Conservation (phyloP, 2,329 filamentous ascomycete species). For the Bimuria novae-zelandiae region DNA sequence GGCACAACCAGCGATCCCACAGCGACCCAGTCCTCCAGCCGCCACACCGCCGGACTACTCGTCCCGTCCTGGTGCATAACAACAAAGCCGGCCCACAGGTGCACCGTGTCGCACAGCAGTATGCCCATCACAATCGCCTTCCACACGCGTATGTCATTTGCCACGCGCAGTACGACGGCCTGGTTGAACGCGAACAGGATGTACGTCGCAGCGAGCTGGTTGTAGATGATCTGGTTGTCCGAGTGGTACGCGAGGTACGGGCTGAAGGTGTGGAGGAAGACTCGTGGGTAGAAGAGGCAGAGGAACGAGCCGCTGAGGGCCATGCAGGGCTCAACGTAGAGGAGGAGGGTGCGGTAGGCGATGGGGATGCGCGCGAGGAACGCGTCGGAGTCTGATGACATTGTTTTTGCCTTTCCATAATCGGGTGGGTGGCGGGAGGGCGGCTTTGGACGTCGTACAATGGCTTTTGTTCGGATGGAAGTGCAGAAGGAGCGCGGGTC, state of each 20-base stretch:
- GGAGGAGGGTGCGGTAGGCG: conserved; percentile 74
- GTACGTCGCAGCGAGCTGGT: conserved; percentile 78
- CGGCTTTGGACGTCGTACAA: background rate
- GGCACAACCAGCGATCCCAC: conserved; percentile 40
- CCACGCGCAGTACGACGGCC: conserved; percentile 71
- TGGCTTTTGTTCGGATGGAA: background rate
- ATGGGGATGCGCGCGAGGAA: conserved; percentile 44
- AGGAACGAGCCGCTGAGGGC: conserved; percentile 59
- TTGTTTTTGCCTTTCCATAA: background rate
- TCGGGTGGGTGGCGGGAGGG: background rate
- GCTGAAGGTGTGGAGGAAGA: conserved; percentile 68
- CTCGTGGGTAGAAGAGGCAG: conserved; percentile 53
- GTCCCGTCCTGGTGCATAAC: conserved; percentile 36
- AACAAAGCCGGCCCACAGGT: conserved; percentile 58
- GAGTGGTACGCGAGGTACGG: conserved; percentile 48
- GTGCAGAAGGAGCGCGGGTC: background rate
- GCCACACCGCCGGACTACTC: conserved; percentile 37
- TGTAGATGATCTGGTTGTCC: conserved; percentile 61
- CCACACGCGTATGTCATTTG: conserved; percentile 72
- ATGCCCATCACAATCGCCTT: conserved; percentile 67
- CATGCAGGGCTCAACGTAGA: conserved; percentile 67
- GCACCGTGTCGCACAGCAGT: conserved; percentile 74
- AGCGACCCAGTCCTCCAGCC: conserved; percentile 46
- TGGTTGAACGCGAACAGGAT: conserved; percentile 78
- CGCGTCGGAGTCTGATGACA: background rate